phyloP scores from a whole-genome alignment of 148 eudicot species.

The Cornus suecica region DNA sequence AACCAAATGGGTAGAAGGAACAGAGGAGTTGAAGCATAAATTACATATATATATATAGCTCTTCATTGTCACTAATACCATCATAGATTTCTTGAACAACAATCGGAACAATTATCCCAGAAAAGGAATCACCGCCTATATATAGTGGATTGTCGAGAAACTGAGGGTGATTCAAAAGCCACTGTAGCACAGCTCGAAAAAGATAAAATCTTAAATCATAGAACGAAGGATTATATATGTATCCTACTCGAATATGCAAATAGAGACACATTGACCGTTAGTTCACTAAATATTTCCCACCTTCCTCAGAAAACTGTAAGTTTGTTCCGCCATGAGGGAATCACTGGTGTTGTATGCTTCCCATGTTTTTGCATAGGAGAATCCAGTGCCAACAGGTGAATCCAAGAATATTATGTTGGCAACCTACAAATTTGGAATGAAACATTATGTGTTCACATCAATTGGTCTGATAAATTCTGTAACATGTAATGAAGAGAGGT shows the following conservation, averaged over 20 bases:
- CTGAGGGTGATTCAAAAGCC: conserved; percentile 31
- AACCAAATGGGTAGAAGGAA: too few relatives aligned
- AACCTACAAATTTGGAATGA: conserved; percentile 9
- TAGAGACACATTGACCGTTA: not conserved
- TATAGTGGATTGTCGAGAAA: conserved; percentile 26
- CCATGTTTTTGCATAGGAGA: conserved; percentile 21
- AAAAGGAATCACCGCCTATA: conserved; percentile 30
- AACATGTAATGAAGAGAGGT: not conserved
- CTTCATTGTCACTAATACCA: conserved; percentile 15
- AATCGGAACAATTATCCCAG: conserved; percentile 30
- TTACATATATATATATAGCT: not conserved
- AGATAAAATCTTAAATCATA: not conserved
- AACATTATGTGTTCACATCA: not conserved
- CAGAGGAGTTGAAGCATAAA: not conserved
- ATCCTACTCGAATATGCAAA: not conserved
- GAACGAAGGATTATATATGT: too few relatives aligned
- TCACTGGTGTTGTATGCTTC: conserved; percentile 14
- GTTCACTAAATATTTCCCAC: not conserved
- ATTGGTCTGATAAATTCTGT: not conserved
- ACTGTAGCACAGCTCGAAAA: conserved; percentile 12
- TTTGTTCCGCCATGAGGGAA: not conserved
- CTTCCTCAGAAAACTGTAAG: conserved; percentile 23
- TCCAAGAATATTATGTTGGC: conserved; percentile 32
- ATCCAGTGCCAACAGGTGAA: conserved; percentile 26
- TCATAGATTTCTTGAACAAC: conserved; percentile 24